Percentiles rank a stretch among this genome's conserved stretches.
phyloP scores from a whole-genome alignment of 2,329 filamentous ascomycete species.

The Fusarium floridanum region DNA sequence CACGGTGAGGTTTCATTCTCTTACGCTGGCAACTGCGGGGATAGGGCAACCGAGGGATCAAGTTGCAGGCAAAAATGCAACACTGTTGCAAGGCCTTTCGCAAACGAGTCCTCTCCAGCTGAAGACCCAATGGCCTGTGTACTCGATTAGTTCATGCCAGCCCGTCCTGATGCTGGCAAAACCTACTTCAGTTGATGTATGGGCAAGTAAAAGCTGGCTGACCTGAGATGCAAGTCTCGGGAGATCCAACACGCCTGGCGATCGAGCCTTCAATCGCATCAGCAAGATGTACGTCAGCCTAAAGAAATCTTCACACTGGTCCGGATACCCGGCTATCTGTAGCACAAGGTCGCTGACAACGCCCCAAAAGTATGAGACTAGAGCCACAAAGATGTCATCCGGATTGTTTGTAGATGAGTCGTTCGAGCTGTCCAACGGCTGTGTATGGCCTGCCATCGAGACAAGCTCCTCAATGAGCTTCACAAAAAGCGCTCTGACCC shows the following conservation, averaged over 20 bases:
- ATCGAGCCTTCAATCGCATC: conserved; percentile 46
- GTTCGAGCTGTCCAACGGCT: neutral
- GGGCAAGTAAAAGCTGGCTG: conserved; percentile 53
- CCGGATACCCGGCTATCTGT: conserved; percentile 46
- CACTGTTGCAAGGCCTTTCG: conserved; percentile 48
- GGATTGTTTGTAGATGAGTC: neutral
- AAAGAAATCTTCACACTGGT: conserved; percentile 62
- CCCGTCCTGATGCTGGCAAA: neutral
- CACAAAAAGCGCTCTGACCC: conserved; percentile 47
- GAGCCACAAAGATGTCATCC: conserved; percentile 30
- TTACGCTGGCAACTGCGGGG: conserved; percentile 45
- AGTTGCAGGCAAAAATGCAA: conserved; percentile 50
- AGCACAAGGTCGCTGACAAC: conserved; percentile 52
- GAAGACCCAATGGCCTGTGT: conserved; percentile 46
- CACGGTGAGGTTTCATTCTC: neutral
- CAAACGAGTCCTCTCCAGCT: conserved; percentile 46
- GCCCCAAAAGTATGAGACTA: conserved; percentile 46
- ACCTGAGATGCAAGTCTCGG: conserved; percentile 46
- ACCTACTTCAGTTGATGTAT: conserved; percentile 57
- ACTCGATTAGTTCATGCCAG: conserved; percentile 7
- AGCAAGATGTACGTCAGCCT: conserved; percentile 57
- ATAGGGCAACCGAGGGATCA: conserved; percentile 44
- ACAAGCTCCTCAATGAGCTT: conserved; percentile 52
- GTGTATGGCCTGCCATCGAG: conserved; percentile 13
- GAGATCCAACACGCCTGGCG: conserved; percentile 49